Evolutionary conservation across 345 rosid genomes (phyloP).

Genomic region (Passiflora organensis): DNA sequence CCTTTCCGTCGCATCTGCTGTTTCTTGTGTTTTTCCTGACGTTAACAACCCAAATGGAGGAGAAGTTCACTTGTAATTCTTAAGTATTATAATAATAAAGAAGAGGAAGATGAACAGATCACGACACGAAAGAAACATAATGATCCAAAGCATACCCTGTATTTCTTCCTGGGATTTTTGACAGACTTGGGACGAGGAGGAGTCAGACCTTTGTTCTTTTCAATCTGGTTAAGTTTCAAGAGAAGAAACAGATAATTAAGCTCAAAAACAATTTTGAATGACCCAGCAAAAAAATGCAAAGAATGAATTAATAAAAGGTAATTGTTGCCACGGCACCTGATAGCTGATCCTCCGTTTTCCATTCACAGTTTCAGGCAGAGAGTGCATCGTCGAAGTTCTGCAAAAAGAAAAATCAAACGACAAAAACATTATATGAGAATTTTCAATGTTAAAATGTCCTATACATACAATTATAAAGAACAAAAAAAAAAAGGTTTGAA

Average conservation of each 20-base stretch:
- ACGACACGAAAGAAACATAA: no score
- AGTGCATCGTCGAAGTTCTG: conserved; percentile 32
- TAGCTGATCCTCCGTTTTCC: conserved; percentile 54
- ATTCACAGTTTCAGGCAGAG: conserved; percentile 54
- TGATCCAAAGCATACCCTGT: conserved; percentile 58
- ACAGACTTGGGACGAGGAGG: conserved; percentile 49
- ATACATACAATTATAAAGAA: no score
- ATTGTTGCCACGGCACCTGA: conserved; percentile 46
- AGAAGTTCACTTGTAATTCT: not conserved
- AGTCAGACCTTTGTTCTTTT: conserved; percentile 66
- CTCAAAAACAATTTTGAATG: not conserved
- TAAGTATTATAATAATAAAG: not conserved
- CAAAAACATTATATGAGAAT: no score
- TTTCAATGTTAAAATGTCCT: no score
- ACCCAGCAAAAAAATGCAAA: no score
- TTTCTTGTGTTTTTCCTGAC: conserved; percentile 46
- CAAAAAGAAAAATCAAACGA: not conserved
- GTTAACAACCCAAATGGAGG: not conserved
- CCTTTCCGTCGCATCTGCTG: conserved; percentile 45
- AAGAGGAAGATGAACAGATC: not conserved
- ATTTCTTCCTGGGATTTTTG: conserved; percentile 84
- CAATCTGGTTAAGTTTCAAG: conserved; percentile 46
- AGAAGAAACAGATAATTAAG: not conserved
- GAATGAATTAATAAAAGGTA: conserved; percentile 1
- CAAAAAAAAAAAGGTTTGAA: not conserved